Evolutionary conservation across 2,329 filamentous ascomycete species (phyloP).

Genomic region (Teratosphaeria gauchensis): DNA sequence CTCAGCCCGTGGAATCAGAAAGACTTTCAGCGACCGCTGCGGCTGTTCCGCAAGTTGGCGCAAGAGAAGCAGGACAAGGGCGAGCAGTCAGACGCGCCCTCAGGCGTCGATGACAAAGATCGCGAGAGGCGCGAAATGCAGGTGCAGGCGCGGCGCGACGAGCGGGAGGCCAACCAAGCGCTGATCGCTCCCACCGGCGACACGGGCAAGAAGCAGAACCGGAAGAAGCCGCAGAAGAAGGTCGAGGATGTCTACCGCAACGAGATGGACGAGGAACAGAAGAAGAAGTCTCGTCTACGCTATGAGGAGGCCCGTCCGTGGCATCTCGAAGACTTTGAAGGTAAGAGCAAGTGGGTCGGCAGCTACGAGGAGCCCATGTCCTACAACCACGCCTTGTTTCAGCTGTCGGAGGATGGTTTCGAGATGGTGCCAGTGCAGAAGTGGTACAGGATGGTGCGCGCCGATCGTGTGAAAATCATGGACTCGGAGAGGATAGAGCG

Average conservation of each 20-base stretch:
- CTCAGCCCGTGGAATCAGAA: slow-evolving; percentile 62
- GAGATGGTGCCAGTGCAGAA: slow-evolving; percentile 88
- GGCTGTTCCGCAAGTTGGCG: slow-evolving; percentile 81
- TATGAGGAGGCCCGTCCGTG: slow-evolving; percentile 95
- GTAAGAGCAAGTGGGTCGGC: slow-evolving; percentile 88
- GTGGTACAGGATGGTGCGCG: slow-evolving; percentile 80
- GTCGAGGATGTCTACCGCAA: slow-evolving; percentile 76
- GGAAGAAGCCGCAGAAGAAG: slow-evolving; percentile 63
- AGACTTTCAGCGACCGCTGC: slow-evolving; percentile 79
- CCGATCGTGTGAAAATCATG: slow-evolving; percentile 50
- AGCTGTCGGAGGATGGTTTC: slow-evolving; percentile 62
- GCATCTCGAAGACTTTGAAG: slow-evolving; percentile 94
- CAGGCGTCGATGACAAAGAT: slow-evolving; percentile 54
- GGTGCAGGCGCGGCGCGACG: slow-evolving; percentile 71
- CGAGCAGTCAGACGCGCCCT: slow-evolving; percentile 18
- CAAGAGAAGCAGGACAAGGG: slow-evolving; percentile 45
- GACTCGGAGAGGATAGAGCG: slow-evolving; percentile 79
- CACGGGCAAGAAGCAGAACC: slow-evolving; percentile 44
- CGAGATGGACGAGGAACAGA: slow-evolving; percentile 65
- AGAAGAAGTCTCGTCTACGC: slow-evolving; percentile 53
- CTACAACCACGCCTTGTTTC: slow-evolving; percentile 66
- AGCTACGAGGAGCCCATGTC: slow-evolving; percentile 84
- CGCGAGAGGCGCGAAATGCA: slow-evolving; percentile 48
- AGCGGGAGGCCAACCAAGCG: slow-evolving; percentile 77
- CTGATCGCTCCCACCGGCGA: slow-evolving; percentile 81